Evolutionary conservation across 2,329 filamentous ascomycete genomes (phyloP).

Genomic region (Diaporthe helianthi): DNA sequence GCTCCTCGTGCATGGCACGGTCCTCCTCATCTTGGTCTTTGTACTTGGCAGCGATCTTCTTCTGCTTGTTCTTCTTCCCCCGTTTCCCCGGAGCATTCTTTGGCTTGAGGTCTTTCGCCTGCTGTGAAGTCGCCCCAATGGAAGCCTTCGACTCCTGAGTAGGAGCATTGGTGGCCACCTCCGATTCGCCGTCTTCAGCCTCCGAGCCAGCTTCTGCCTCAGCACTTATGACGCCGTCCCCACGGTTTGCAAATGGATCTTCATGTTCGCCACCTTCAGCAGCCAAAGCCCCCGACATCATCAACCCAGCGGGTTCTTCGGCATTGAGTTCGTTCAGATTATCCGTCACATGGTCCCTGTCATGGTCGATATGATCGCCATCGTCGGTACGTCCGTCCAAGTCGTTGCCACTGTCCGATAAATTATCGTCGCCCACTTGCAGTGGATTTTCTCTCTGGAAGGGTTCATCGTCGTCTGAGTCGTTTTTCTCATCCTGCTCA

Average conservation of each 20-base stretch:
- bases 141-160: slow-evolving; percentile 40
- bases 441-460: slow-evolving; percentile 46
- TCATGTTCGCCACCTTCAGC: slow-evolving; percentile 20
- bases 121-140: slow-evolving; percentile 37
- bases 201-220: neutral
- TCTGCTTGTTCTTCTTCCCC: slow-evolving; percentile 82
- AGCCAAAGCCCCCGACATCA: slow-evolving; percentile 33
- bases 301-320: slow-evolving; percentile 20
- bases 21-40: slow-evolving; percentile 95
- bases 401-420: slow-evolving; percentile 41
- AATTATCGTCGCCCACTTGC: slow-evolving; percentile 39
- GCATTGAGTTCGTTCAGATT: slow-evolving; percentile 33
- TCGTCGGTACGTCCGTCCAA: slow-evolving; percentile 33
- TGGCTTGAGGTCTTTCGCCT: slow-evolving; percentile 42
- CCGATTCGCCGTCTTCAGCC: slow-evolving; percentile 44
- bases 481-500: slow-evolving; percentile 44
- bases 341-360: slow-evolving; percentile 33
- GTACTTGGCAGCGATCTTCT: slow-evolving; percentile 89
- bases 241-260: neutral
- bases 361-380: slow-evolving; percentile 23
- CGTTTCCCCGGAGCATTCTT: slow-evolving; percentile 65
- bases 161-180: slow-evolving; percentile 36
- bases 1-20: slow-evolving; percentile 78
- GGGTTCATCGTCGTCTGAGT: slow-evolving; percentile 36
- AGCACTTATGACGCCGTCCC: neutral